phyloP scores from a whole-genome alignment of 768 basidiomycete genomes.

The Kwoniella sp. region DNA sequence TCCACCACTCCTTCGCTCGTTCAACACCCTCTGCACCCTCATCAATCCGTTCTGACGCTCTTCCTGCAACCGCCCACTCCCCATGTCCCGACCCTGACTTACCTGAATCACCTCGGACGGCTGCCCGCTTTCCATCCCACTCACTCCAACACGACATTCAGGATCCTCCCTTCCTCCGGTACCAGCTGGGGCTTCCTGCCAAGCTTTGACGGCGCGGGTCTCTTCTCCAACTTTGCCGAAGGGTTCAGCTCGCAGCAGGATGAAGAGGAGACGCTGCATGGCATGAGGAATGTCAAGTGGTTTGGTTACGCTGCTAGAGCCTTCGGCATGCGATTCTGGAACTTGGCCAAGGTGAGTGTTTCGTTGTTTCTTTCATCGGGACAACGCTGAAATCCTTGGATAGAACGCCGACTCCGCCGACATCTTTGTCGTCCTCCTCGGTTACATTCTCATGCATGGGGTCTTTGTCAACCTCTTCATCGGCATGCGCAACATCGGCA shows the following conservation, averaged over 20 bases:
- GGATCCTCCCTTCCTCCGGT: slow-evolving; percentile 23
- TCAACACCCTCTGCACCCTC: slow-evolving; percentile 30
- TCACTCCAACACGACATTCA: slow-evolving; percentile 27
- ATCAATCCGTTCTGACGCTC: slow-evolving; percentile 40
- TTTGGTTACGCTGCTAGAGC: slow-evolving; percentile 77
- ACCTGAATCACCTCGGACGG: slow-evolving; percentile 56
- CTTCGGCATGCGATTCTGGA: slow-evolving; percentile 75
- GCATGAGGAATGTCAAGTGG: slow-evolving; percentile 81
- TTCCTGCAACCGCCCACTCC: slow-evolving; percentile 39
- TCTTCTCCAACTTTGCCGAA: slow-evolving; percentile 33
- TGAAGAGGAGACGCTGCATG: slow-evolving; percentile 59
- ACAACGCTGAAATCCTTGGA: no score
- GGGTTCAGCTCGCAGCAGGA: slow-evolving; percentile 57
- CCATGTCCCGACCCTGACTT: slow-evolving; percentile 33
- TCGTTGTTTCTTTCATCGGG: neutral
- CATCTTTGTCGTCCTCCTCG: slow-evolving; percentile 86
- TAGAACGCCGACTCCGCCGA: slow-evolving; percentile 93
- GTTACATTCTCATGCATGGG: slow-evolving; percentile 91
- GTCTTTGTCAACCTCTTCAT: slow-evolving; percentile 89
- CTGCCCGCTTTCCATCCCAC: slow-evolving; percentile 28
- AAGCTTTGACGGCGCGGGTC: slow-evolving; percentile 34
- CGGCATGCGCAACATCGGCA: slow-evolving; percentile 79
- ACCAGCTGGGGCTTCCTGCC: slow-evolving; percentile 40
- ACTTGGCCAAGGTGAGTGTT: slow-evolving; percentile 65
- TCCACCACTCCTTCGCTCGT: slow-evolving; percentile 21